Evolutionary conservation across 495 filamentous ascomycete species (phyloP).

Genomic region (Apiosordaria backusii): DNA sequence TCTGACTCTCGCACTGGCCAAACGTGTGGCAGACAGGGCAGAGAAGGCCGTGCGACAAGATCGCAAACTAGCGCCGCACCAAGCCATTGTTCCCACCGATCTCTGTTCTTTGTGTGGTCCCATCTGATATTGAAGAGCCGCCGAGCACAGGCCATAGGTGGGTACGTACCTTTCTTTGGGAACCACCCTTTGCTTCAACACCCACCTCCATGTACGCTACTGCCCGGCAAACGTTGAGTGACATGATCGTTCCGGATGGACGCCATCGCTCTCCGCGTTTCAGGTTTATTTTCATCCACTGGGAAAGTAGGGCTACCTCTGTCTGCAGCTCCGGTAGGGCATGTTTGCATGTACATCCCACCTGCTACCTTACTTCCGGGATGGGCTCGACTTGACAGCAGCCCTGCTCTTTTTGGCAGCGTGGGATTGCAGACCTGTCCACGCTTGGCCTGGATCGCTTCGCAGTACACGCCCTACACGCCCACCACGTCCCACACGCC

Average conservation of each 20-base stretch:
- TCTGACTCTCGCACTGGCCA: background rate
- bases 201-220: slow-evolving; percentile 8
- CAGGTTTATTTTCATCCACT: slow-evolving; percentile 37
- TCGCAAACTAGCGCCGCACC: background rate
- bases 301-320: slow-evolving; percentile 22
- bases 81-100: slow-evolving; percentile 1
- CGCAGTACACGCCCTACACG: slow-evolving; percentile 24
- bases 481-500: slow-evolving; percentile 17
- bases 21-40: background rate
- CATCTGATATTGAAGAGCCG: slow-evolving; percentile 27
- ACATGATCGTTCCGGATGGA: slow-evolving; percentile 16
- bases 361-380: too few relatives aligned
- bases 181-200: slow-evolving; percentile 18
- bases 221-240: slow-evolving; percentile 9
- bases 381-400: background rate
- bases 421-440: slow-evolving; percentile 15
- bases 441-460: slow-evolving; percentile 6
- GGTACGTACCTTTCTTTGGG: slow-evolving; percentile 18
- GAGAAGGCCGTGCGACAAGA: background rate
- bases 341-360: background rate
- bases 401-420: slow-evolving; percentile 8
- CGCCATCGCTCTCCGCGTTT: slow-evolving; percentile 41
- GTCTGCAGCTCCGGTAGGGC: slow-evolving; percentile 23
- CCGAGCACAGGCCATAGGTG: slow-evolving; percentile 15
- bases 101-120: background rate